Evolutionary conservation across 352 stramenopile genomes (phyloP).

Genomic region (Phytophthora citricola): DNA sequence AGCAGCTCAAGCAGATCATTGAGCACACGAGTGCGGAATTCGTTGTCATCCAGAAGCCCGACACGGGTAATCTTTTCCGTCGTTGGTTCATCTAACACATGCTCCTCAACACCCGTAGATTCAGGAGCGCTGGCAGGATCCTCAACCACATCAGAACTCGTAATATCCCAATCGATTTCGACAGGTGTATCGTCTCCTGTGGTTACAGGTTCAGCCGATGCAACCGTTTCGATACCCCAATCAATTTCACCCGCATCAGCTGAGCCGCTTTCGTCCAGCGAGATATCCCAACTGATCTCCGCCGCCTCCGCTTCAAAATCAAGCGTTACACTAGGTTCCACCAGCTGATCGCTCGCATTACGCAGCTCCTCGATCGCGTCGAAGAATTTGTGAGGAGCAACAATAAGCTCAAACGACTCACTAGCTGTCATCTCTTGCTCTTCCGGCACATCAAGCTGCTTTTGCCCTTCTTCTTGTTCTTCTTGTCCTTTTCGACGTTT

Average conservation of each 20-base stretch:
- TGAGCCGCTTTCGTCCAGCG: conserved; percentile 47
- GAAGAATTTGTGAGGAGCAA: conserved; percentile 59
- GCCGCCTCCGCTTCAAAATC: conserved; percentile 65
- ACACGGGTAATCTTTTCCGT: conserved; percentile 45
- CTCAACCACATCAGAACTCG: conserved; percentile 44
- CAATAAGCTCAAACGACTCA: conserved; percentile 48
- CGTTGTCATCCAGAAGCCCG: conserved; percentile 55
- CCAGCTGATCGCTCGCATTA: conserved; percentile 45
- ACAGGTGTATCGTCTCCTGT: conserved; percentile 41
- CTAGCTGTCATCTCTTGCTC: conserved; percentile 19
- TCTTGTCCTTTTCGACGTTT: conserved; percentile 55
- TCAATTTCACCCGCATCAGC: conserved; percentile 54
- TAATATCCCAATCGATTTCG: conserved; percentile 84
- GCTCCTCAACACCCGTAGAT: conserved; percentile 15
- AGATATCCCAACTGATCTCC: conserved; percentile 83
- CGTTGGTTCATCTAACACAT: conserved; percentile 8
- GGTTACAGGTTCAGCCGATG: conserved; percentile 22
- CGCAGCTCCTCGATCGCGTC: conserved; percentile 59
- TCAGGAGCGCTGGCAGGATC: conserved; percentile 20
- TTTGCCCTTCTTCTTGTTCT: conserved; percentile 43
- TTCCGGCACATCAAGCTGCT: conserved; percentile 22
- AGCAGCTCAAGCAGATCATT: conserved; percentile 84
- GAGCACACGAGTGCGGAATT: conserved; percentile 64
- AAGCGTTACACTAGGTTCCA: conserved; percentile 23
- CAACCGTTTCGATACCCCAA: conserved; percentile 68